These are phyloP conservation scores for Pythium guiyangense DNA, from an alignment of 352 stramenopile genomes.

Conservation along the genomic window DNA sequence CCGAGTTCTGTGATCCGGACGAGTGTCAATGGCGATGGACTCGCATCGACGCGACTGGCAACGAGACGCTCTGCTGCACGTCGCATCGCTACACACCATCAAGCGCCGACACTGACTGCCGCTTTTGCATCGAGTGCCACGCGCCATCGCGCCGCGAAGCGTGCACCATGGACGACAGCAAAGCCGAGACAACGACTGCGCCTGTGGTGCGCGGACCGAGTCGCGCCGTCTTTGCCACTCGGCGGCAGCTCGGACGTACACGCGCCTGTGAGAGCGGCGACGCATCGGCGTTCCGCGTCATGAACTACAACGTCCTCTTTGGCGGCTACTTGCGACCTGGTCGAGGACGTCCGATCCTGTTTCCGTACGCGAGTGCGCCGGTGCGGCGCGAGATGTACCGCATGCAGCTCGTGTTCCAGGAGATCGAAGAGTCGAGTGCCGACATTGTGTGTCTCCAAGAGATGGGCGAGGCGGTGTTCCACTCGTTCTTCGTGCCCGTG, in stretches of 20 bases:
- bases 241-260: constrained; percentile 17
- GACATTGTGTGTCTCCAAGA: constrained; percentile 70
- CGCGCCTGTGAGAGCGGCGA: constrained; percentile 10
- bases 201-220: constrained; percentile 37
- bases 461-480: no score
- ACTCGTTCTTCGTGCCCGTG: no score
- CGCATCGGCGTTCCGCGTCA: constrained; percentile 47
- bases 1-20: constrained; percentile 56
- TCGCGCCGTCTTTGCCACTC: constrained; percentile 40
- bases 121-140: constrained; percentile 52
- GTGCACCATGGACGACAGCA: constrained; percentile 35
- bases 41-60: constrained; percentile 15
- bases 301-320: constrained; percentile 83
- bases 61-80: constrained; percentile 12
- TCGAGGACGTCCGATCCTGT: constrained; percentile 50
- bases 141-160: constrained; percentile 33
- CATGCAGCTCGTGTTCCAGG: constrained; percentile 69
- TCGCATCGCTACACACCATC: constrained; percentile 40
- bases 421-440: constrained; percentile 57
- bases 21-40: constrained; percentile 67
- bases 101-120: constrained; percentile 29
- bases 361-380: constrained; percentile 27
- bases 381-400: constrained; percentile 43
- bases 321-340: constrained; percentile 60
- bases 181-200: constrained; percentile 25